Conservation (phyloP, 2,329 filamentous ascomycete genomes). For the Corynespora cassiicola region DNA sequence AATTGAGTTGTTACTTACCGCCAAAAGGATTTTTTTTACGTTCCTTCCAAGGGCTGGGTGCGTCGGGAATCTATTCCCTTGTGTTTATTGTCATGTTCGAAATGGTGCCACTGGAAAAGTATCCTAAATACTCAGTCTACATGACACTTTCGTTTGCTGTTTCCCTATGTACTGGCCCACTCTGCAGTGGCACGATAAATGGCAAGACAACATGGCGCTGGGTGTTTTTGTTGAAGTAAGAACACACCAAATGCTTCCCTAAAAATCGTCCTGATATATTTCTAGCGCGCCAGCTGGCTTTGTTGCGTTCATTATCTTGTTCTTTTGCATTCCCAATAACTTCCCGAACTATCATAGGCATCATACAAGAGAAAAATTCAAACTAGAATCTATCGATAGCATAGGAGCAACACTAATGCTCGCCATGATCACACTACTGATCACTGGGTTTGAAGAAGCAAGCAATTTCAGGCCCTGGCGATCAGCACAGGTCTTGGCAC, state of each 20-base stretch:
- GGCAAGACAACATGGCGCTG: constrained; percentile 61
- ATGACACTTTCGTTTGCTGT: background rate
- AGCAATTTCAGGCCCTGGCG: constrained; percentile 7
- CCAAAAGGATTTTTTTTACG: constrained; percentile 40
- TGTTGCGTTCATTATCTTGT: constrained; percentile 2
- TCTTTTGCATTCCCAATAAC: constrained; percentile 8
- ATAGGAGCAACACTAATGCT: constrained; percentile 8
- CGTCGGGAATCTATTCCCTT: constrained; percentile 31
- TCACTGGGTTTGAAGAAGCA: constrained; percentile 13
- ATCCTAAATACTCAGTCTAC: constrained; percentile 2
- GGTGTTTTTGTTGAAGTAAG: constrained; percentile 65
- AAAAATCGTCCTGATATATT: background rate
- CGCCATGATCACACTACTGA: constrained; percentile 3
- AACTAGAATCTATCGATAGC: constrained; percentile 1
- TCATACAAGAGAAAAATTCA: background rate
- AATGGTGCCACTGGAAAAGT: constrained; percentile 20
- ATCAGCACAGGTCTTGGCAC: constrained; percentile 3
- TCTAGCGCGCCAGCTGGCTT: constrained; percentile 4
- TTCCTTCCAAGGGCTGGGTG: constrained; percentile 40
- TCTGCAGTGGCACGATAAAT: constrained; percentile 57
- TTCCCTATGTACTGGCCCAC: constrained; percentile 42
- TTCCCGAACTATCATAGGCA: constrained; percentile 12
- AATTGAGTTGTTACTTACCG: background rate
- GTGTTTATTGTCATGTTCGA: constrained; percentile 34
- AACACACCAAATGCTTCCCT: background rate